These are phyloP conservation scores for Eustoma russellianum DNA, from an alignment of 257 asterid species.

Conservation along the genomic window DNA sequence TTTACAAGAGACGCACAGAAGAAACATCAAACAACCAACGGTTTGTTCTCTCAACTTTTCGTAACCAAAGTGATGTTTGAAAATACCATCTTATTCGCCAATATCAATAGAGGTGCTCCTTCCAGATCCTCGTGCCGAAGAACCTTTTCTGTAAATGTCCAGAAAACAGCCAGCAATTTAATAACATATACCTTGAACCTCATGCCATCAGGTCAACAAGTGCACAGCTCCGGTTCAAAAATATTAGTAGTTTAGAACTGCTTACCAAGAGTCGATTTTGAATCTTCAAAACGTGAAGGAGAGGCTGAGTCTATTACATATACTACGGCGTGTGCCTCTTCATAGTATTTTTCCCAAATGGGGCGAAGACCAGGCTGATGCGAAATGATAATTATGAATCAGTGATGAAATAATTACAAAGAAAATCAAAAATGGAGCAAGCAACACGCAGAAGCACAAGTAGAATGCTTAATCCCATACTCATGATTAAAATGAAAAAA, in stretches of 20 bases:
- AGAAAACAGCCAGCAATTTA: neutral
- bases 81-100: constrained; percentile 79
- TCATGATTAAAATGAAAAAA: no score
- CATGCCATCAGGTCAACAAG: no score
- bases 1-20: no score
- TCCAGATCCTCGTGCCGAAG: constrained; percentile 81
- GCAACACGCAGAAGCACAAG: neutral
- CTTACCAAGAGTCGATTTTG: constrained; percentile 83
- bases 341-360: constrained; percentile 90
- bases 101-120: constrained; percentile 77
- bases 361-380: constrained; percentile 82
- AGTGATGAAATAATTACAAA: neutral
- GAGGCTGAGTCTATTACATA: constrained; percentile 69
- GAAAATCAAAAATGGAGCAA: neutral
- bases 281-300: constrained; percentile 80
- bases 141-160: constrained; percentile 55
- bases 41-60: no score
- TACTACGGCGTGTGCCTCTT: constrained; percentile 86
- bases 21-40: no score
- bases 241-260: neutral
- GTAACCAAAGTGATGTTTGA: no score
- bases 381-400: constrained; percentile 1
- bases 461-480: no score
- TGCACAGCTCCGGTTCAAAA: no score
- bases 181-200: neutral